Base-by-base conservation (phyloP, 768 basidiomycete genomes). In the Rhodotorula sphaerocarpa region DNA sequence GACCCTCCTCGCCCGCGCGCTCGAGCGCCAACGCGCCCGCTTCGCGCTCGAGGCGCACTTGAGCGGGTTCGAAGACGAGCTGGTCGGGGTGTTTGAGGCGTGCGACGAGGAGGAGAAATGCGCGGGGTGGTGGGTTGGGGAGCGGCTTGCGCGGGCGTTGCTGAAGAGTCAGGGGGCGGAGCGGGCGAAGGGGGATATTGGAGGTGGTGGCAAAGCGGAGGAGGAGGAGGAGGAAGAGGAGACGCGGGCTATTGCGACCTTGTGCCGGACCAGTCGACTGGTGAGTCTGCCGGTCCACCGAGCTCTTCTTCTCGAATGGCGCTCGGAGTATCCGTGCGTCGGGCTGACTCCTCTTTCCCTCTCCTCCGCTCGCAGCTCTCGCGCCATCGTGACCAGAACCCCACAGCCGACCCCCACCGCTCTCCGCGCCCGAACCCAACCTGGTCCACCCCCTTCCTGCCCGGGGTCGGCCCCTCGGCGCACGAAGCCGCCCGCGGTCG, bases 81-180 rank as follows among this genome's bases (percentile, higher is more conserved):
- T 4, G 0, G 50, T 69, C 31, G 53, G 45, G 21, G 36, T 69
- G 30, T 62, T 51, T 12, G 39, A 44, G 12, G 34, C 7, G 1
- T 27, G 10, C 0, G 56, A 61, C 9, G 67, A 51, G 20, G 34
- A 30, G 36, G 7, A 3, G 12, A 20, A 50, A n/a, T n/a, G n/a
- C n/a, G n/a, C n/a, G 34, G 67, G 46, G 21, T 68, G 62, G 62
- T 64, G 48, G 51, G 59, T 64, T 3, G 50, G 33, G 6, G 48
- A 23, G 21, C 6, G 31, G 23, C 14, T 64, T 1, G 59, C 59
- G 33, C 20, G 9, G 0, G 21, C 33, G 18, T 5, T 58, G 23
- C 30, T n/a, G n/a, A 39, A 34, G 43, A 7, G 7, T 2, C 3
- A 9, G 3, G 50, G 41, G 50, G 41, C 9, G 39, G 14, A 9